These are phyloP conservation scores for Geoglossum glabrum DNA, from an alignment of 495 filamentous ascomycete species.

Conservation along the genomic window DNA sequence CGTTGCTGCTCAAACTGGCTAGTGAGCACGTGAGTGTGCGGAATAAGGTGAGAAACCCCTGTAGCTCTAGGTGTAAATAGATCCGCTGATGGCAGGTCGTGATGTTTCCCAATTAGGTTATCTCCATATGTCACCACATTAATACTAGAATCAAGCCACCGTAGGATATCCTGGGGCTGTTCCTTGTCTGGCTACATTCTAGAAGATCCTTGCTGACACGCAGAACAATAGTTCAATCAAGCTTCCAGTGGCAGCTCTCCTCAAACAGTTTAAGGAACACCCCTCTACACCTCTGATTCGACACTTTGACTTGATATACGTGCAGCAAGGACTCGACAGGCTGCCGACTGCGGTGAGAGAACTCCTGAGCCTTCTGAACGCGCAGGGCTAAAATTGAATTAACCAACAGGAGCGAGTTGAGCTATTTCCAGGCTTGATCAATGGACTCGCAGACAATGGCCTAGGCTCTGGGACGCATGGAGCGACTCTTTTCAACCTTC, in stretches of 20 bases:
- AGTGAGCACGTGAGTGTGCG: constrained; percentile 65
- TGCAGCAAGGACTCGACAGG: constrained; percentile 67
- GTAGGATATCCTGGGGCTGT: constrained; percentile 10
- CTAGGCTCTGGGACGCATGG: constrained; percentile 39
- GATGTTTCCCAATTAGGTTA: constrained; percentile 23
- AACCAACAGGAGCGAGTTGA: constrained; percentile 41
- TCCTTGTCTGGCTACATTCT: neutral
- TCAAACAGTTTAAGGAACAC: constrained; percentile 79
- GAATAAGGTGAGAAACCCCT: constrained; percentile 43
- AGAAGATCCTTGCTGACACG: constrained; percentile 8
- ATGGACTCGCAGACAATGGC: constrained; percentile 44
- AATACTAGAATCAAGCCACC: constrained; percentile 48
- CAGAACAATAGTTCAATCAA: constrained; percentile 34
- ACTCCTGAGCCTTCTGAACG: neutral
- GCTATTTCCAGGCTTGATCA: constrained; percentile 49
- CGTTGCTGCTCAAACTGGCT: constrained; percentile 63
- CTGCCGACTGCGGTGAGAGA: constrained; percentile 23
- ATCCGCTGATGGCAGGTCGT: neutral
- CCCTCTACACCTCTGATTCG: constrained; percentile 45
- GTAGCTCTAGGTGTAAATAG: neutral
- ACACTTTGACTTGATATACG: constrained; percentile 75
- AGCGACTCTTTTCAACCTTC: constrained; percentile 61
- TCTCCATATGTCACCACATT: constrained; percentile 60
- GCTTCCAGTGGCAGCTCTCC: constrained; percentile 60
- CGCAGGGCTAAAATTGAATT: neutral